A percentile compares a stretch with the other conserved stretches of the same genome.
phyloP scores from a whole-genome alignment of 2,329 filamentous ascomycete species.

The Tolypocladium sp. region DNA sequence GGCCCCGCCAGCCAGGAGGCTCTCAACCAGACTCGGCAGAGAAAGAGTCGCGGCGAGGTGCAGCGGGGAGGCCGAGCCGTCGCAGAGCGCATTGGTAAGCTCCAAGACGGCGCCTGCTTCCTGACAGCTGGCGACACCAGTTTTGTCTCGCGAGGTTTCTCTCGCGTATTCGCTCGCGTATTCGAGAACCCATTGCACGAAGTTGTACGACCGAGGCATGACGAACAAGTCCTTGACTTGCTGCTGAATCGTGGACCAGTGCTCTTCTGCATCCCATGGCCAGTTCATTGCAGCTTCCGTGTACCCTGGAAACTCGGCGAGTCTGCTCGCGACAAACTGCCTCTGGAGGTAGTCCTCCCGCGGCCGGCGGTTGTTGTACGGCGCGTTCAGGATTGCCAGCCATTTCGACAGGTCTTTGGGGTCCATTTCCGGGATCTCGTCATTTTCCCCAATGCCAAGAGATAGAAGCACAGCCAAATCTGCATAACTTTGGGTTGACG shows the following conservation, averaged over 20 bases:
- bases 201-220: slow-evolving; percentile 14
- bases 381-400: slow-evolving; percentile 1
- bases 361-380: background rate
- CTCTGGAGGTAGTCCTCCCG: background rate
- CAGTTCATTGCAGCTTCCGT: slow-evolving; percentile 17
- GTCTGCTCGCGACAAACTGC: background rate
- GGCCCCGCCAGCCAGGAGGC: slow-evolving; percentile 13
- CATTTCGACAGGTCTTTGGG: background rate
- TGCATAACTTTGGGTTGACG: background rate
- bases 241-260: slow-evolving; percentile 17
- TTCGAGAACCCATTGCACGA: slow-evolving; percentile 26
- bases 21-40: slow-evolving; percentile 16
- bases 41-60: slow-evolving; percentile 25
- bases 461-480: background rate
- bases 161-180: slow-evolving; percentile 19
- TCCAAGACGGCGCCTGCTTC: slow-evolving; percentile 13
- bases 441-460: background rate
- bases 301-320: slow-evolving; percentile 3
- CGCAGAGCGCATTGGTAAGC: slow-evolving; percentile 19
- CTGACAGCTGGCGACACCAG: slow-evolving; percentile 14
- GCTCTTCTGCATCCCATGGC: slow-evolving; percentile 13
- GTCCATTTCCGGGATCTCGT: background rate
- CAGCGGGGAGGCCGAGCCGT: slow-evolving; percentile 17
- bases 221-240: slow-evolving; percentile 19
- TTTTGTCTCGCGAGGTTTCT: too few species aligned